A percentile compares a stretch with the other conserved stretches of the same genome.
These are phyloP conservation scores for Pulveroboletus sp. DNA, from an alignment of 768 basidiomycete genomes.

Conservation along the genomic window DNA sequence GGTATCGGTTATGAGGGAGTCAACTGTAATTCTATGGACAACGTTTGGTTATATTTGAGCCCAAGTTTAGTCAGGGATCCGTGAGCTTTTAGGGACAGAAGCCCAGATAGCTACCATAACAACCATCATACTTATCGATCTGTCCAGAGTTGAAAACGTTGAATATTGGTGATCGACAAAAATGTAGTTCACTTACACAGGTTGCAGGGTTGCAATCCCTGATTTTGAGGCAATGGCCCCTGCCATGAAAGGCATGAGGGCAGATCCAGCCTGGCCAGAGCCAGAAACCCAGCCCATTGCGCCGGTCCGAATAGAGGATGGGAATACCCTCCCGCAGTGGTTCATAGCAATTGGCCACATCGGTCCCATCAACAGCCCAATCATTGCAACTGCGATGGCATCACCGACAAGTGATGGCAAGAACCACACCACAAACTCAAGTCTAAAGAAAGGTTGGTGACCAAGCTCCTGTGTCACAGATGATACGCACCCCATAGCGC, in stretches of 20 bases:
- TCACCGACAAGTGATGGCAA: slow-evolving; percentile 63
- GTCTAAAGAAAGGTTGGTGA: slow-evolving; percentile 30
- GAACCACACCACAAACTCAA: slow-evolving; percentile 69
- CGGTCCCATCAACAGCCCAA: slow-evolving; percentile 69
- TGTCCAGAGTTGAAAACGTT: not conserved
- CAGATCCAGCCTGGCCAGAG: slow-evolving; percentile 49
- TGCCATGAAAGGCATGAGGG: slow-evolving; percentile 50
- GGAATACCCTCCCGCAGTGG: slow-evolving; percentile 36
- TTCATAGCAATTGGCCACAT: slow-evolving; percentile 60
- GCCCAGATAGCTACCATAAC: slow-evolving; percentile 41
- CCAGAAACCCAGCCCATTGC: slow-evolving; percentile 53
- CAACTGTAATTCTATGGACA: no score
- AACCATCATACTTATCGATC: slow-evolving; percentile 35
- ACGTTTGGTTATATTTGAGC: no score
- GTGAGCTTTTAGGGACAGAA: slow-evolving; percentile 30
- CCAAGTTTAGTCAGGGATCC: slow-evolving; percentile 5
- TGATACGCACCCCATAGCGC: slow-evolving; percentile 27
- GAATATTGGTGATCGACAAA: not conserved
- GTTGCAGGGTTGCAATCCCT: slow-evolving; percentile 48
- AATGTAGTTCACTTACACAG: slow-evolving; percentile 38
- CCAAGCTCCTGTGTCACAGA: not conserved
- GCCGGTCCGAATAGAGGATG: slow-evolving; percentile 34
- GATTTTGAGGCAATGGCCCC: slow-evolving; percentile 40
- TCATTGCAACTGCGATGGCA: slow-evolving; percentile 59
- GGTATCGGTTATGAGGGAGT: no score